These are phyloP conservation scores for Teratosphaeria viscida DNA, from an alignment of 2,329 filamentous ascomycete genomes.

Conservation along the genomic window DNA sequence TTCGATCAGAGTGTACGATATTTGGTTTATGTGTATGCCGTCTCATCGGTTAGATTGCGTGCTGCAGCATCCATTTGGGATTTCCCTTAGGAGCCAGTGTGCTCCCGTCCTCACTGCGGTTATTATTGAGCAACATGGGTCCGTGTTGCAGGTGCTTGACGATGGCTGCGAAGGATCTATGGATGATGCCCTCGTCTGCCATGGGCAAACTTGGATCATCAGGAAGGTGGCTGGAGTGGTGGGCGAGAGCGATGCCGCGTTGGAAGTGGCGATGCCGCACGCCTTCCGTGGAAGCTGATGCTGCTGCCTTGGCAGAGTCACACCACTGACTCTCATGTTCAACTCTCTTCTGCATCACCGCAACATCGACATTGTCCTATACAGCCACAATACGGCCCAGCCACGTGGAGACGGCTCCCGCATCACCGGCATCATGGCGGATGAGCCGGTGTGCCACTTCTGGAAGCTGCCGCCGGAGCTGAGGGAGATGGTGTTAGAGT, in stretches of 20 bases:
- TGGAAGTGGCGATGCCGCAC: too few species aligned
- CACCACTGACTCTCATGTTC: neutral
- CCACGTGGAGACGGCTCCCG: neutral
- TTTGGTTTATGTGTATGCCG: neutral
- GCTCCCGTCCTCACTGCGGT: too few species aligned
- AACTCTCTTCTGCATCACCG: neutral
- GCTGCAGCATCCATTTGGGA: too few species aligned
- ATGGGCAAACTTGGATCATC: too few species aligned
- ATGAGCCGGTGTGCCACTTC: neutral
- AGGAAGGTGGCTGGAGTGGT: too few species aligned
- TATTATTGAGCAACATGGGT: too few species aligned
- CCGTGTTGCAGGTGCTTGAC: too few species aligned
- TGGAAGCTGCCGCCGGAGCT: neutral
- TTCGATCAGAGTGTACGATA: neutral
- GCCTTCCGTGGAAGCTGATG: neutral
- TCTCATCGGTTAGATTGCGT: neutral
- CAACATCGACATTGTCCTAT: neutral
- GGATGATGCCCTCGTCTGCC: too few species aligned
- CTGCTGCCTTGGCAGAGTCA: neutral
- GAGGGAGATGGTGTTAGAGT: neutral
- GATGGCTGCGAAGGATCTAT: too few species aligned
- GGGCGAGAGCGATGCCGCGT: neutral
- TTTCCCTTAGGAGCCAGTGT: too few species aligned
- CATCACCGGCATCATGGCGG: neutral
- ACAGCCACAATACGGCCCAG: neutral